Conservation (phyloP, 2,329 filamentous ascomycete genomes). For the Verticillium tricorpus region DNA sequence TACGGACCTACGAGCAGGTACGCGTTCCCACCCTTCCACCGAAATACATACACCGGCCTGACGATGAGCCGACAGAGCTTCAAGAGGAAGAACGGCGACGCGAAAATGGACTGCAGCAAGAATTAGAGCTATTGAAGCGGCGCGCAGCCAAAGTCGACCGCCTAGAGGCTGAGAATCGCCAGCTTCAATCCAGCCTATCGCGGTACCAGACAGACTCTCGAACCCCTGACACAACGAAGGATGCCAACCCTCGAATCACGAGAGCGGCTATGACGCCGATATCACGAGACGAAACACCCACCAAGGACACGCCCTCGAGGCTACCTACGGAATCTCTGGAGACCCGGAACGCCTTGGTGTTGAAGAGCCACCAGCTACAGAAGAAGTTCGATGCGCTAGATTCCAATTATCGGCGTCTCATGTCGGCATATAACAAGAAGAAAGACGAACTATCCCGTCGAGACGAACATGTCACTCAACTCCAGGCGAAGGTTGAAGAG, state of each 20-base stretch:
- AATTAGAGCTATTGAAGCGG: conserved; percentile 28
- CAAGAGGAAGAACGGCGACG: conserved; percentile 11
- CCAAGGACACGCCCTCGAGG: background rate
- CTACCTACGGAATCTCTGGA: background rate
- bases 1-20: conserved; percentile 30
- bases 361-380: conserved; percentile 25
- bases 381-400: conserved; percentile 35
- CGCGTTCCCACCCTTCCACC: background rate
- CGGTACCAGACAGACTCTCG: conserved; percentile 17
- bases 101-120: conserved; percentile 14
- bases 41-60: background rate
- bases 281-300: background rate
- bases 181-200: conserved; percentile 32
- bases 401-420: conserved; percentile 34
- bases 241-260: conserved; percentile 1
- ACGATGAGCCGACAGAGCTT: conserved; percentile 18
- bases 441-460: conserved; percentile 39
- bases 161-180: conserved; percentile 37
- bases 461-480: conserved; percentile 36
- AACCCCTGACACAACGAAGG: conserved; percentile 1
- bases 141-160: conserved; percentile 25
- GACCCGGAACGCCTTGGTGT: conserved; percentile 1
- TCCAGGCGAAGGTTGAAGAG: conserved; percentile 37
- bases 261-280: background rate
- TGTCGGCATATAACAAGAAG: conserved; percentile 32